Evolutionary conservation across 306 rosid genomes (phyloP).

Genomic region (Luffa acutangula): DNA sequence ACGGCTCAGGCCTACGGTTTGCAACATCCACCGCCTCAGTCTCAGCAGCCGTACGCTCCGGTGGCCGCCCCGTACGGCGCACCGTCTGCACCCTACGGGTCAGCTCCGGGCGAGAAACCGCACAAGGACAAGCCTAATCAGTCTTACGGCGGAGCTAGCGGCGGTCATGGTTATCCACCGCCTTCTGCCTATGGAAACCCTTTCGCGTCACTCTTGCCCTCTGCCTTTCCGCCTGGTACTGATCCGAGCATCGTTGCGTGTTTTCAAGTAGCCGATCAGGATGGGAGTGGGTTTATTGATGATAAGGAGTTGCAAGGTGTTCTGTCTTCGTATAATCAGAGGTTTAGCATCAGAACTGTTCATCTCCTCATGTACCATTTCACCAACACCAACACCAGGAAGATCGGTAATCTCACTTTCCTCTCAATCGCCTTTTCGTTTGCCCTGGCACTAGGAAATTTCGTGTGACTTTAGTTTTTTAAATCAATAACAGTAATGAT

Average conservation of each 20-base stretch:
- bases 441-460: background rate
- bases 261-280: slow-evolving; percentile 81
- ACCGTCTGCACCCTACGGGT: slow-evolving; percentile 11
- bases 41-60: slow-evolving; percentile 13
- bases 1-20: slow-evolving; percentile 8
- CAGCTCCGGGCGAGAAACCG: slow-evolving; percentile 16
- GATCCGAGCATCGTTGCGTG: slow-evolving; percentile 78
- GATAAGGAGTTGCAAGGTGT: slow-evolving; percentile 88
- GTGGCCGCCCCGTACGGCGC: slow-evolving; percentile 13
- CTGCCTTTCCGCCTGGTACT: slow-evolving; percentile 82
- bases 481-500: background rate
- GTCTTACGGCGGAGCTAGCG: slow-evolving; percentile 3
- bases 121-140: slow-evolving; percentile 32
- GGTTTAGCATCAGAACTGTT: slow-evolving; percentile 82
- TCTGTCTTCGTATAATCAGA: slow-evolving; percentile 65
- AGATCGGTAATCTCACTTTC: slow-evolving; percentile 43
- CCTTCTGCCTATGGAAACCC: slow-evolving; percentile 29
- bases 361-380: slow-evolving; percentile 87
- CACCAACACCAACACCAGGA: slow-evolving; percentile 63
- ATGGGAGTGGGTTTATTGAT: slow-evolving; percentile 87
- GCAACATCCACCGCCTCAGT: slow-evolving; percentile 4
- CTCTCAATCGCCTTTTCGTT: background rate
- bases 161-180: slow-evolving; percentile 32
- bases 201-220: slow-evolving; percentile 65
- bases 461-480: background rate